Percentiles rank a stretch among this genome's conserved stretches.
Conservation (phyloP, 257 asterid genomes). For the Nicotiana noctiflora region DNA sequence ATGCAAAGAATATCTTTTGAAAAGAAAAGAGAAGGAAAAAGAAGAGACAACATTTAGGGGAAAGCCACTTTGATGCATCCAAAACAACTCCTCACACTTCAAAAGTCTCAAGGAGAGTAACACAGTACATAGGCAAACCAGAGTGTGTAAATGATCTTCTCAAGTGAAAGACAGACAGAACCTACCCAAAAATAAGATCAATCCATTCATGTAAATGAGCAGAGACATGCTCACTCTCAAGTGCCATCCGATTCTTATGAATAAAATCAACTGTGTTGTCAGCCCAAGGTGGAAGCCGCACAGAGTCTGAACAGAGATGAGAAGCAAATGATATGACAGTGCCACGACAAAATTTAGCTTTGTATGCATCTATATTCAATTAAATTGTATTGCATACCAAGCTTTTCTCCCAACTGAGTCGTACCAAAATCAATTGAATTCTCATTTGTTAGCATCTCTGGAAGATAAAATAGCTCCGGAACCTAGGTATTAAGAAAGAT, state of each 20-base stretch:
- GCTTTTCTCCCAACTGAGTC: conserved; percentile 85
- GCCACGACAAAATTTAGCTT: background rate
- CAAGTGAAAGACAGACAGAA: conserved; percentile 11
- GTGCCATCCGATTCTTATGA: conserved; percentile 94
- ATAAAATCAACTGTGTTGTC: conserved; percentile 83
- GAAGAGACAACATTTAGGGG: background rate
- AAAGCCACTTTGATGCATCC: background rate
- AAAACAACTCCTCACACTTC: background rate
- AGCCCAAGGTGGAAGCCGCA: conserved; percentile 95
- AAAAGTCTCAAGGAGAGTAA: background rate
- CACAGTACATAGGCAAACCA: background rate
- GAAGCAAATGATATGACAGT: background rate
- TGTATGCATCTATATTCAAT: conserved; percentile 7
- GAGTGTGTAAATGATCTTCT: conserved; percentile 11
- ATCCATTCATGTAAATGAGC: conserved; percentile 92
- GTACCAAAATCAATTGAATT: conserved; percentile 81
- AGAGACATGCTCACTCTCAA: conserved; percentile 96
- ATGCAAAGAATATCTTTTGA: conserved; percentile 15
- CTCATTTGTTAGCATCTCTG: conserved; percentile 73
- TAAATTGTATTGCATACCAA: conserved; percentile 45
- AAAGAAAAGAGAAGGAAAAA: background rate
- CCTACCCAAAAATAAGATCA: conserved; percentile 94
- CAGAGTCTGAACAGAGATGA: conserved; percentile 45
- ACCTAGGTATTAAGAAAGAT: conserved; percentile 38
- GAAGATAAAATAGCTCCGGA: conserved; percentile 88